Evolutionary conservation across 306 rosid species (phyloP).

Genomic region (Luffa aegyptiaca): DNA sequence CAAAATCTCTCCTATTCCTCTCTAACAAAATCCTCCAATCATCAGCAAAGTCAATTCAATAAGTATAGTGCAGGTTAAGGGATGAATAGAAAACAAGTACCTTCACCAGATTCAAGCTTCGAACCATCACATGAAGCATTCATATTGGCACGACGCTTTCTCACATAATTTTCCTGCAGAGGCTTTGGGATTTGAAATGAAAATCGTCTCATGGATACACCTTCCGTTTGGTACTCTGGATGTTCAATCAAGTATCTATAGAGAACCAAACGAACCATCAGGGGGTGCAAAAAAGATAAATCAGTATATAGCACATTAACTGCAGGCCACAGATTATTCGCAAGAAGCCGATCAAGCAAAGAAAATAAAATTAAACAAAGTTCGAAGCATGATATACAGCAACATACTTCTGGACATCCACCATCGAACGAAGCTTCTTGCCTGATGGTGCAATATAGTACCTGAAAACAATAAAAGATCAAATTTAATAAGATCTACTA

Average conservation of each 20-base stretch:
- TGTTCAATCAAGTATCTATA: slow-evolving; percentile 59
- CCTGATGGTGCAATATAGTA: slow-evolving; percentile 82
- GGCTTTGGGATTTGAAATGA: slow-evolving; percentile 85
- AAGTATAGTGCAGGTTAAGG: neutral
- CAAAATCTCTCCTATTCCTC: neutral
- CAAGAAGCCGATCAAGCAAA: neutral
- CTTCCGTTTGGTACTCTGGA: slow-evolving; percentile 54
- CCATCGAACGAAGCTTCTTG: slow-evolving; percentile 80
- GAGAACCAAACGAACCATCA: slow-evolving; percentile 15
- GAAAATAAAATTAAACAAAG: neutral
- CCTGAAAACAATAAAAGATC: slow-evolving; percentile 30
- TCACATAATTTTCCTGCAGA: slow-evolving; percentile 74
- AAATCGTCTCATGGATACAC: slow-evolving; percentile 51
- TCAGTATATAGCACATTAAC: neutral
- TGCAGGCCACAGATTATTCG: neutral
- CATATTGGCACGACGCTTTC: slow-evolving; percentile 55
- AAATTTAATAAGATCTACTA: neutral
- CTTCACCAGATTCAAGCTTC: slow-evolving; percentile 40
- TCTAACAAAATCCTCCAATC: neutral
- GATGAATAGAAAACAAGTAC: slow-evolving; percentile 8
- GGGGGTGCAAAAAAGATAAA: slow-evolving; percentile 8
- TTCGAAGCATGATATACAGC: neutral
- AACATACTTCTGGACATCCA: slow-evolving; percentile 75
- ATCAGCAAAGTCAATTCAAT: neutral
- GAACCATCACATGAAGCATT: slow-evolving; percentile 24